phyloP scores from a whole-genome alignment of 495 filamentous ascomycete species.

The Trichoderma virens region DNA sequence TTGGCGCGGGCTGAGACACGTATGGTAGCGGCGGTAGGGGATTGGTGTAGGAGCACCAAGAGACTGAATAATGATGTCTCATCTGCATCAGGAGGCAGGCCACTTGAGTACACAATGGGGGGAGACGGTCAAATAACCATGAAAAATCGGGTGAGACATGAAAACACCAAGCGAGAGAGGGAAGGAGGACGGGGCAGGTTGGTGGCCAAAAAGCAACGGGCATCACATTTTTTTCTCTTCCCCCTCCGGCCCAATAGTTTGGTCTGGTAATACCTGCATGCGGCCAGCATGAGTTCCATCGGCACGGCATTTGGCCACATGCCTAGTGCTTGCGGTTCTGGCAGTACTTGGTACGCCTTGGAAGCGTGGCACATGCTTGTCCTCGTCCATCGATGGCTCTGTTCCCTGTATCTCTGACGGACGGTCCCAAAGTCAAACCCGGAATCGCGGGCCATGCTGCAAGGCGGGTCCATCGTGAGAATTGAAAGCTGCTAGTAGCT shows the following conservation, averaged over 20 bases:
- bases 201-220: neutral
- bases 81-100: neutral
- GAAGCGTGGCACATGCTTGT: neutral
- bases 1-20: neutral
- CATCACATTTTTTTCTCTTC: neutral
- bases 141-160: neutral
- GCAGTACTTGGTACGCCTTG: neutral
- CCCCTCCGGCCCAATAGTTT: neutral
- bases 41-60: neutral
- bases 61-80: neutral
- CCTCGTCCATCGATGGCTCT: neutral
- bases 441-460: neutral
- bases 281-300: neutral
- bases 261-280: neutral
- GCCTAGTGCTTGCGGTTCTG: neutral
- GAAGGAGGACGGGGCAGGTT: neutral
- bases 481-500: no score
- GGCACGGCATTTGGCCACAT: neutral
- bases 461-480: neutral
- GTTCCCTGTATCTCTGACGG: neutral
- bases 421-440: slow-evolving; percentile 3
- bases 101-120: neutral
- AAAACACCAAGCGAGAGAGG: neutral
- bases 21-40: neutral
- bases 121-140: neutral